A percentile compares a stretch with the other conserved stretches of the same genome.
Evolutionary conservation across 495 filamentous ascomycete genomes (phyloP).

Genomic region (Podospora sp.): DNA sequence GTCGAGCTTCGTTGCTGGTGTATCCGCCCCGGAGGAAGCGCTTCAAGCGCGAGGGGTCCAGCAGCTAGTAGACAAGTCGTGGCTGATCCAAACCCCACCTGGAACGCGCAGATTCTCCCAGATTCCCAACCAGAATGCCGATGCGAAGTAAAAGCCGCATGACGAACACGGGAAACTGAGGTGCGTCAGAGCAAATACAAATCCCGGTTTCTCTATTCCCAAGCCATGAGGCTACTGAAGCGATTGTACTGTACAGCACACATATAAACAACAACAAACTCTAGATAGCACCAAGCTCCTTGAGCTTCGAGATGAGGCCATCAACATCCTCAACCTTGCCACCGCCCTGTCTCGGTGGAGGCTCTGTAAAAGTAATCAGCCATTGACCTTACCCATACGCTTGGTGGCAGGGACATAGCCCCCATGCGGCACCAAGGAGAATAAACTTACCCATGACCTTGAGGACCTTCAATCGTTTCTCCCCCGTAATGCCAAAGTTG

Average conservation of each 20-base stretch:
- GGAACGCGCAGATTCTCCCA: neutral
- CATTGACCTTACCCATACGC: neutral
- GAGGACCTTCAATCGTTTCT: constrained; percentile 79
- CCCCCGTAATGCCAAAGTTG: constrained; percentile 76
- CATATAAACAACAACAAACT: constrained; percentile 1
- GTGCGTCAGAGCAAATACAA: neutral
- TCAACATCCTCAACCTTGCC: constrained; percentile 97
- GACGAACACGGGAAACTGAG: neutral
- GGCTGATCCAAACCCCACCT: neutral
- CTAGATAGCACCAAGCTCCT: constrained; percentile 92
- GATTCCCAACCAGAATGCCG: constrained; percentile 2
- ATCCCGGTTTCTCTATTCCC: neutral
- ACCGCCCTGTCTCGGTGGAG: constrained; percentile 83
- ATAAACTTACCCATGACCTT: constrained; percentile 77
- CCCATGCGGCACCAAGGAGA: neutral
- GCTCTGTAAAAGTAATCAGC: constrained; percentile 58
- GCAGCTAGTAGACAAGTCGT: neutral
- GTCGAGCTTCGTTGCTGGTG: neutral
- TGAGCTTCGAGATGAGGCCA: constrained; percentile 86
- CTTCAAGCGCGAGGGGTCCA: neutral
- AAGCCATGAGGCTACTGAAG: neutral
- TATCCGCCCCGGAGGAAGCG: neutral
- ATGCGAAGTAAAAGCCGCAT: constrained; percentile 12
- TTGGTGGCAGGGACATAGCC: neutral
- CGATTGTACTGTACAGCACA: neutral